Conservation (phyloP, 306 rosid genomes). For the Ormosia semicastrata region DNA sequence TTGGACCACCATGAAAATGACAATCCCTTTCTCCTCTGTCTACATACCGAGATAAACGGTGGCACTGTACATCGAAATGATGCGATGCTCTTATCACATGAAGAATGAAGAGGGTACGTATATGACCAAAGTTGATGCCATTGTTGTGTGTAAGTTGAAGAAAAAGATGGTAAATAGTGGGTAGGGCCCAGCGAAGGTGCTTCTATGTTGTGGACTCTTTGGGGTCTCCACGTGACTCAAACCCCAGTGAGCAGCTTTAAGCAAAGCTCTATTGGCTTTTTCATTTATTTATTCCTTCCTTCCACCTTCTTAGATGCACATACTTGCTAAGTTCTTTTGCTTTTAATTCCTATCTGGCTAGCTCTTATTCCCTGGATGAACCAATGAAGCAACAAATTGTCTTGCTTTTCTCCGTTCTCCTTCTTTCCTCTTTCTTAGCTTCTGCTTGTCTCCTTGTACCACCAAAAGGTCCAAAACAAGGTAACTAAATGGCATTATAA, state of each 20-base stretch:
- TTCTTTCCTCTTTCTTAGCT: slow-evolving; percentile 36
- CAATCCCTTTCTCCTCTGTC: slow-evolving; percentile 14
- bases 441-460: slow-evolving; percentile 35
- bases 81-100: slow-evolving; percentile 27
- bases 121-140: neutral
- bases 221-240: slow-evolving; percentile 34
- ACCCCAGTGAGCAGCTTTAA: neutral
- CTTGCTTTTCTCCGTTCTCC: slow-evolving; percentile 36
- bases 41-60: neutral
- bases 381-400: slow-evolving; percentile 42
- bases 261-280: neutral
- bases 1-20: slow-evolving; percentile 38
- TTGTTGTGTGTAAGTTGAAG: slow-evolving; percentile 8
- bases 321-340: neutral
- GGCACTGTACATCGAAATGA: slow-evolving; percentile 1
- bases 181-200: slow-evolving; percentile 10
- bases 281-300: slow-evolving; percentile 16
- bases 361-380: neutral
- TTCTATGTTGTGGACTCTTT: slow-evolving; percentile 9
- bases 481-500: neutral
- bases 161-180: neutral
- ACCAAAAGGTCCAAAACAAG: slow-evolving; percentile 34
- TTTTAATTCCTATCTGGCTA: slow-evolving; percentile 17
- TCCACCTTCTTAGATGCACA: slow-evolving; percentile 12
- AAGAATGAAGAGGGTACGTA: slow-evolving; percentile 10